phyloP scores from a whole-genome alignment of 495 filamentous ascomycete genomes.

The Penicillium silybi region DNA sequence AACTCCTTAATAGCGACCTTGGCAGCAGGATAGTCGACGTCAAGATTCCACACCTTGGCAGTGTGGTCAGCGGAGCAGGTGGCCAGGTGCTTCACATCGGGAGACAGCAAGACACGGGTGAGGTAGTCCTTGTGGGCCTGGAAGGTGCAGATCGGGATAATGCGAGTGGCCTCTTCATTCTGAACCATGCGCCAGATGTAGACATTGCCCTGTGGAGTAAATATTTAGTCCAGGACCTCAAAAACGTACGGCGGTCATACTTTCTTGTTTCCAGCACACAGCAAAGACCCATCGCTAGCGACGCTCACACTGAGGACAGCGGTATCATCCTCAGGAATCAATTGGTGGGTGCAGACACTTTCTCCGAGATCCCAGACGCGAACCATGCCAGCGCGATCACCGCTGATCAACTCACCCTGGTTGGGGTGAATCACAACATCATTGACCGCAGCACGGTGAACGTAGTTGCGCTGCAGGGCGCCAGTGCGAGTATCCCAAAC shows the following conservation, averaged over 20 bases:
- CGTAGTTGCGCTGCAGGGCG: slow-evolving; percentile 86
- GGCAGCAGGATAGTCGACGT: slow-evolving; percentile 49
- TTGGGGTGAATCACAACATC: slow-evolving; percentile 96
- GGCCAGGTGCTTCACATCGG: slow-evolving; percentile 94
- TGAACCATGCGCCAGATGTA: slow-evolving; percentile 94
- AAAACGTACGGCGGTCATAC: slow-evolving; percentile 41
- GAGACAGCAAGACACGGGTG: slow-evolving; percentile 90
- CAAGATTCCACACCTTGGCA: slow-evolving; percentile 94
- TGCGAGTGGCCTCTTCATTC: slow-evolving; percentile 75
- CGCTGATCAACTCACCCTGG: slow-evolving; percentile 95
- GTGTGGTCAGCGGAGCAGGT: slow-evolving; percentile 98
- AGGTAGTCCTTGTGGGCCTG: slow-evolving; percentile 90
- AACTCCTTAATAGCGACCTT: slow-evolving; percentile 37
- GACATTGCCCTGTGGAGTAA: slow-evolving; percentile 72
- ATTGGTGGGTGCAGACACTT: slow-evolving; percentile 93
- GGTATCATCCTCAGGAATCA: slow-evolving; percentile 94
- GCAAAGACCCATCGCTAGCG: slow-evolving; percentile 85
- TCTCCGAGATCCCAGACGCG: slow-evolving; percentile 95
- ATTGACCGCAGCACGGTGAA: slow-evolving; percentile 81
- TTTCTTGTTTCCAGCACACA: slow-evolving; percentile 93
- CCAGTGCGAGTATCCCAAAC: slow-evolving; percentile 96
- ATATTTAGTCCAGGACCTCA: neutral
- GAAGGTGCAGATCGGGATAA: slow-evolving; percentile 89
- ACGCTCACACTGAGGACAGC: slow-evolving; percentile 92
- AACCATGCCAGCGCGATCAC: slow-evolving; percentile 89